These are phyloP conservation scores for Dioscorea alata DNA, from an alignment of 106 monocot species.

Conservation along the genomic window DNA sequence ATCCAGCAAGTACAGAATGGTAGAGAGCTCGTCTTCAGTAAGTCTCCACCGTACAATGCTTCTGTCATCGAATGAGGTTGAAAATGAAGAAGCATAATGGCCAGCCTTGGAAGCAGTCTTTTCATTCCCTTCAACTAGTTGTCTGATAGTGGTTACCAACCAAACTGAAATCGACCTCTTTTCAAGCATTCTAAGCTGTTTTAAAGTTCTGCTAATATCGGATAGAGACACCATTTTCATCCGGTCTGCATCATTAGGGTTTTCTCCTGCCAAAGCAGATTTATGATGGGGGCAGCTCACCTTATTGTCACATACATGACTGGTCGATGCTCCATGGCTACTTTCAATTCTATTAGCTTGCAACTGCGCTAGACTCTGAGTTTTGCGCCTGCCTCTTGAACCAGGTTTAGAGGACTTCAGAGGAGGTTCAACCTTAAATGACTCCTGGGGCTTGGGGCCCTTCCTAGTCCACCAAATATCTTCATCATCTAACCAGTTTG, in stretches of 20 bases:
- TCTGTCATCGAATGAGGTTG: slow-evolving; percentile 45
- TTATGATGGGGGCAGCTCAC: slow-evolving; percentile 65
- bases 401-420: slow-evolving; percentile 52
- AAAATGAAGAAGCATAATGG: slow-evolving; percentile 33
- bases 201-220: slow-evolving; percentile 67
- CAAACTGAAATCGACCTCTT: slow-evolving; percentile 75
- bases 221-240: slow-evolving; percentile 23
- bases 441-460: slow-evolving; percentile 57
- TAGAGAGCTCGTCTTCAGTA: slow-evolving; percentile 71
- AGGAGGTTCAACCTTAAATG: slow-evolving; percentile 60
- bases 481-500: slow-evolving; percentile 67
- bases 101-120: slow-evolving; percentile 35
- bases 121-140: slow-evolving; percentile 70
- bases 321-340: slow-evolving; percentile 93
- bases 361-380: slow-evolving; percentile 84
- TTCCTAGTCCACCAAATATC: slow-evolving; percentile 91
- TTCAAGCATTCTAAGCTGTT: slow-evolving; percentile 70
- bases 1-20: slow-evolving; percentile 78
- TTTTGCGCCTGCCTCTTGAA: slow-evolving; percentile 85
- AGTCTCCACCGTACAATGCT: slow-evolving; percentile 61
- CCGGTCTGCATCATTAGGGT: slow-evolving; percentile 33
- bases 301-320: slow-evolving; percentile 91
- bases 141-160: slow-evolving; percentile 53
- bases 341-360: slow-evolving; percentile 80
- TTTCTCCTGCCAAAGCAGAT: slow-evolving; percentile 39